Base-by-base conservation (phyloP, 2,329 filamentous ascomycete genomes). In the Pestalotiopsis sp. region DNA sequence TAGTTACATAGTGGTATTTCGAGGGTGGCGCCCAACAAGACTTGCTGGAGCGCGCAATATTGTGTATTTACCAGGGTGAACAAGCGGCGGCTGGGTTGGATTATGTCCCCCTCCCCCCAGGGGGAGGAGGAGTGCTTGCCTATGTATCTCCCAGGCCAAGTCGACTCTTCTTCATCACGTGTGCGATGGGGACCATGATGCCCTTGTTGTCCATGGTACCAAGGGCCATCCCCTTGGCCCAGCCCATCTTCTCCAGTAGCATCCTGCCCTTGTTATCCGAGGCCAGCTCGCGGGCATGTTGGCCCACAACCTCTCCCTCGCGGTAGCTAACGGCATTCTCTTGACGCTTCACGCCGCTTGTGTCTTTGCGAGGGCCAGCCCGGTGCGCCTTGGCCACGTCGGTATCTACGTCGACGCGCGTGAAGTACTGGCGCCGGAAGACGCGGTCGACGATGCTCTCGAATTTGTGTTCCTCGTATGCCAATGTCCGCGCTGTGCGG, bases 241-340 rank as follows among this genome's bases (percentile, higher is more conserved):
- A 99, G 3, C 96, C 96, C 96, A 98, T 98, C 81, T 96, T 98
- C 82, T 97, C 94, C 71, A 99, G 82, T 90, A 99, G 93, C 3
- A 90, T 89, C 64, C 94, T 88, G 12, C 96, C 96, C 72, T 90
- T 93, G 78, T 97, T 98, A 66, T 92, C 92, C 4, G 85, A 84
- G 1, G 93, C 93, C 39, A 99, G 86, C 78, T 97, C 95, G 12
- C 94, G 93, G 1, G 95, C 95, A 62, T 90, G 89, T 1, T 88
- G 93, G 62, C 95, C 96, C 2, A 98, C 94, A 36, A 97, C 84
- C 72, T 98, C 95, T 20, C 96, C 96, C 75, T 98, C 93, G 70
- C 87, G 88, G 73, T 96, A 93, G 1, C 85, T 86, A 13, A 87
- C 86, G 3, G 78, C 75, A 67, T 76, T 77, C 75, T 57, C 74